Base-by-base conservation (phyloP, 768 basidiomycete genomes). In the Vararia minispora region DNA sequence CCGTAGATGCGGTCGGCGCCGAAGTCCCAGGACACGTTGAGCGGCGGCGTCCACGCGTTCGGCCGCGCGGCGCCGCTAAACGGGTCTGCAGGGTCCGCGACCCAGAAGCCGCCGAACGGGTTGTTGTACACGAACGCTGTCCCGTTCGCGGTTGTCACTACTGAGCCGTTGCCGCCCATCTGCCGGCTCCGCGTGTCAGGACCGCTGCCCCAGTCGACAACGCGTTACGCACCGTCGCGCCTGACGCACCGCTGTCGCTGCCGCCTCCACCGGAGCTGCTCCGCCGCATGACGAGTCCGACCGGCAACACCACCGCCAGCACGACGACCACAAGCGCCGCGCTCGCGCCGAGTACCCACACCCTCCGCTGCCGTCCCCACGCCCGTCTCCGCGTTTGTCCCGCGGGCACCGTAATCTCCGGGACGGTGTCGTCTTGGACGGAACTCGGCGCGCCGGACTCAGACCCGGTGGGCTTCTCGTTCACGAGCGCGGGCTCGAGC, bases 31-130 rank as follows among this genome's bases (percentile, higher is more conserved):
- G 62, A 71, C 50, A 76, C 65, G 60, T 81, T 83, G 34, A 94
- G 62, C 6, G 81, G 69, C 1, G 85, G 86, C 5, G 82, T 80
- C 78, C 83, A 91, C 2, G 71, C 74, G 50, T 90, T 86, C 7
- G 80, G 68, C 42, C 65, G 70, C 6, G 88, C 87, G 29, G 69
- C 64, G 54, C 81, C 76, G 59, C 77, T 79, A 64, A 77, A 85
- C 5, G 87, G 83, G 53, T 83, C 65, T 31, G 76, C 65, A 11
- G 78, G 76, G 57, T 86, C 74, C 58, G 56, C 61, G 14, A 71
- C 66, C 79, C 79, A 83, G 51, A 69, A 73, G 28, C 82, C 82
- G 24, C 76, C 86, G 53, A 86, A 83, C 14, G 69, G 60, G 57
- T 91, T 92, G 42, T 63, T 65, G 56, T 94, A 92, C 2, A 66